Conservation (phyloP, 2,329 filamentous ascomycete species). For the Trichoderma atrobrunneum region DNA sequence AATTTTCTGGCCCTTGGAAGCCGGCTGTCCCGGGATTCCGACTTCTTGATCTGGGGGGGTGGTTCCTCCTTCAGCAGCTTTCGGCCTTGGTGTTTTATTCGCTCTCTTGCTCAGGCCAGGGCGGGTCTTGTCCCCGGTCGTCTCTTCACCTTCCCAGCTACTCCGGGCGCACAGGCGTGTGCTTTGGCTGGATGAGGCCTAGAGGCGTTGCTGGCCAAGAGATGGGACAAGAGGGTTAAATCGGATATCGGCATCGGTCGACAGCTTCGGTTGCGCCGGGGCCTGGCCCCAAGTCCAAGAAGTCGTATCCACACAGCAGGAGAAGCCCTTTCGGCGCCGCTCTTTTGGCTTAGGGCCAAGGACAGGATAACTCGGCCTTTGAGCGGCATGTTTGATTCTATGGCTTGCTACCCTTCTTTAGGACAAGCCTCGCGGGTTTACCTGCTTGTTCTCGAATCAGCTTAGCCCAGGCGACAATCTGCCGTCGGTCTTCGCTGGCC, state of each 20-base stretch:
- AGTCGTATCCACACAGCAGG: constrained; percentile 6
- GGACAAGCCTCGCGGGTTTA: background rate
- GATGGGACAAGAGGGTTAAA: constrained; percentile 12
- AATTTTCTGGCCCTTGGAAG: constrained; percentile 2
- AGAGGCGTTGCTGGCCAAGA: background rate
- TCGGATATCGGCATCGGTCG: constrained; percentile 19
- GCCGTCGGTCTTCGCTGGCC: constrained; percentile 18
- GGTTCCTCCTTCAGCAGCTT: background rate
- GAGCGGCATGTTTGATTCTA: background rate
- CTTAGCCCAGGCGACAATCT: constrained; percentile 11
- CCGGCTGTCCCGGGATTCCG: constrained; percentile 16
- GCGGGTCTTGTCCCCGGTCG: background rate
- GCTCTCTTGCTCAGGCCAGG: background rate
- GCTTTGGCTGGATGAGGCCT: background rate
- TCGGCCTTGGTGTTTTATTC: background rate
- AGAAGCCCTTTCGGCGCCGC: constrained; percentile 7
- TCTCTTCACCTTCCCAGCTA: background rate
- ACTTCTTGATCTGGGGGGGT: background rate
- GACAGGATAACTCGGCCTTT: constrained; percentile 11
- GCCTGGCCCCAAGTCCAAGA: background rate
- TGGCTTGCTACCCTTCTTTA: background rate
- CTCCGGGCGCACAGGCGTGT: constrained; percentile 15
- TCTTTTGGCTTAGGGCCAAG: constrained; percentile 3
- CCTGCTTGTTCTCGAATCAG: constrained; percentile 1
- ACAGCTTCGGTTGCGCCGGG: constrained; percentile 19